These are phyloP conservation scores for Neonectria sp. DNA, from an alignment of 2,329 filamentous ascomycete genomes.

Conservation along the genomic window DNA sequence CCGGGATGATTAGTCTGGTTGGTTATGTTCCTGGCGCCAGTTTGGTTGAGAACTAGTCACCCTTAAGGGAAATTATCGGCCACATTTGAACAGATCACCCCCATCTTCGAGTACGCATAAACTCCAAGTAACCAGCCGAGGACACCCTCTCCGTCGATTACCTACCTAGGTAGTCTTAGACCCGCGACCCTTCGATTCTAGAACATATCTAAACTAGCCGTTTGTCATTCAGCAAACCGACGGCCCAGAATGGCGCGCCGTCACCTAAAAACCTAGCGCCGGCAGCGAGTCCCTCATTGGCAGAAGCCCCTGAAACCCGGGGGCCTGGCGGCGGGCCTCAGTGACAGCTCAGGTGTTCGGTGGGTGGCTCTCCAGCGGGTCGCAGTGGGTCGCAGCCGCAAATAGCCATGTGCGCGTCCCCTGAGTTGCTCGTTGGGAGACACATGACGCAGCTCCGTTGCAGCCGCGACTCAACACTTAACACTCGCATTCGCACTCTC, in stretches of 20 bases:
- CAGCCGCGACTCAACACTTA: not conserved
- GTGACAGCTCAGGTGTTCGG: not conserved
- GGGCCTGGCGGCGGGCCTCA: not conserved
- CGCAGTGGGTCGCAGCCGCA: not conserved
- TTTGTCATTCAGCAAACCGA: too few species aligned
- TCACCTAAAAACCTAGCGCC: not conserved
- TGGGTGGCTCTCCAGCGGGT: too few species aligned
- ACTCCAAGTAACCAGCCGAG: not conserved
- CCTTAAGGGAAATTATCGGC: not conserved
- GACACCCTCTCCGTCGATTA: not conserved
- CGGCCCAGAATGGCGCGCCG: too few species aligned
- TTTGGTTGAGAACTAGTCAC: not conserved
- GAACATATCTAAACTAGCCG: not conserved
- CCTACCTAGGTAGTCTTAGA: not conserved
- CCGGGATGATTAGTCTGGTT: not conserved
- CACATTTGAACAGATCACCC: too few species aligned
- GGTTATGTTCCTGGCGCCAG: not conserved
- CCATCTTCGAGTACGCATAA: too few species aligned
- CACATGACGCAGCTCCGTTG: not conserved
- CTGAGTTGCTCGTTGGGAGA: not conserved
- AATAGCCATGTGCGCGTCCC: conserved; percentile 1
- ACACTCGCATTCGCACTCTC: not conserved
- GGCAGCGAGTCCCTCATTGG: not conserved
- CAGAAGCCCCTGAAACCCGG: not conserved
- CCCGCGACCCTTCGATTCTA: not conserved